phyloP scores from a whole-genome alignment of 768 basidiomycete species.

The Pisolithus albus region DNA sequence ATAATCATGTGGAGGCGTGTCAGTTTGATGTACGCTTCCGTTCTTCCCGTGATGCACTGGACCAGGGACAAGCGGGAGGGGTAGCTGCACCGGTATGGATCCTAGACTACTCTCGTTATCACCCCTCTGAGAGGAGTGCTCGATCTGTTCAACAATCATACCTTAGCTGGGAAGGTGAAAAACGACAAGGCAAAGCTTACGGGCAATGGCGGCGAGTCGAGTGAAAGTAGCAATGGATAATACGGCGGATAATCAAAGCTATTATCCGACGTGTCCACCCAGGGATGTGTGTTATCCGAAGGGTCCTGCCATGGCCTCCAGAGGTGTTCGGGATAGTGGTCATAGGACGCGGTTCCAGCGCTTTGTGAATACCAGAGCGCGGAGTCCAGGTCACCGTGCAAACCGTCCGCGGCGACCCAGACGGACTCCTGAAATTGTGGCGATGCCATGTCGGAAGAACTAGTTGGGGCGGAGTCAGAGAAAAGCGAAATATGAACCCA shows the following conservation, averaged over 20 bases:
- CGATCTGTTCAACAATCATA: slow-evolving; percentile 6
- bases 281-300: background rate
- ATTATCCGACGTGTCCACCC: background rate
- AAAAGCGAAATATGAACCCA: background rate
- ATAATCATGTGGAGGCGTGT: slow-evolving; percentile 23
- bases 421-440: background rate
- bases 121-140: slow-evolving; percentile 13
- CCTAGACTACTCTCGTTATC: slow-evolving; percentile 11
- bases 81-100: slow-evolving; percentile 6
- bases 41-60: slow-evolving; percentile 19
- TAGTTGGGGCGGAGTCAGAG: background rate
- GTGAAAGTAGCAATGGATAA: background rate
- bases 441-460: background rate
- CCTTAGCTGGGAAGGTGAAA: background rate
- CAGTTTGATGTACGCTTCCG: slow-evolving; percentile 6
- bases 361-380: background rate
- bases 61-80: slow-evolving; percentile 15
- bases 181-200: background rate
- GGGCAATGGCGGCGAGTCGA: background rate
- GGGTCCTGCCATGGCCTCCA: background rate
- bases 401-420: background rate
- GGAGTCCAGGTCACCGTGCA: background rate
- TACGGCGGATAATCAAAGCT: background rate
- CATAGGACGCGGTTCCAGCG: background rate
- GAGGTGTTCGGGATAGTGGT: background rate